Evolutionary conservation across 768 basidiomycete species (phyloP).

Genomic region (Boletus speciosus): DNA sequence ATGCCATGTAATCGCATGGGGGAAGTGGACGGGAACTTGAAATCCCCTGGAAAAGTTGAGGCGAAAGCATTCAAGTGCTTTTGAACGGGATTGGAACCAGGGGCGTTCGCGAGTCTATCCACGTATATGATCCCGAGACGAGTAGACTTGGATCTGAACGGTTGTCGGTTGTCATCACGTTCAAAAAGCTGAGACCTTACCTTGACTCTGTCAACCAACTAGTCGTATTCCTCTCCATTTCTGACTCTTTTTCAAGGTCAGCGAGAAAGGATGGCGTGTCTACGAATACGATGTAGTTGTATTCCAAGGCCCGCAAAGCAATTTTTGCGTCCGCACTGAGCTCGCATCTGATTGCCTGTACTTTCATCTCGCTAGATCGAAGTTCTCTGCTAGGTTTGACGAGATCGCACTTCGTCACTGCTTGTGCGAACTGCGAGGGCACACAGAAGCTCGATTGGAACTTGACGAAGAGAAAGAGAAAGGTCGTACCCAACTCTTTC

Average conservation of each 20-base stretch:
- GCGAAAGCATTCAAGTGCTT: slow-evolving; percentile 9
- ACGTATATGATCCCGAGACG: slow-evolving; percentile 14
- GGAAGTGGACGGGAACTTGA: neutral
- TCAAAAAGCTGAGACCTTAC: neutral
- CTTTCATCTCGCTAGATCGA: neutral
- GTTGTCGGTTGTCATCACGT: neutral
- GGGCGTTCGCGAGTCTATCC: slow-evolving; percentile 9
- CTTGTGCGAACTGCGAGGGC: slow-evolving; percentile 6
- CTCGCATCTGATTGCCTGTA: slow-evolving; percentile 13
- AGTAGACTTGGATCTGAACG: slow-evolving; percentile 8
- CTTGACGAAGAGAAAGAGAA: neutral
- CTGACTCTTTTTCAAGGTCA: neutral
- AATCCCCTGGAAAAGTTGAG: neutral
- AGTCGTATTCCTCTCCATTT: neutral
- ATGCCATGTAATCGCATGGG: slow-evolving; percentile 6
- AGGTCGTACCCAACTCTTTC: slow-evolving; percentile 18
- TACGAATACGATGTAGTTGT: slow-evolving; percentile 17
- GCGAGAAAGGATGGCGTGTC: slow-evolving; percentile 21
- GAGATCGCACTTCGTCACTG: neutral
- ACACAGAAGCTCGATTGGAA: neutral
- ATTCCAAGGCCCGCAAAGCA: neutral
- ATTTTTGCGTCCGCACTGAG: neutral
- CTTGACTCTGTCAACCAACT: slow-evolving; percentile 7
- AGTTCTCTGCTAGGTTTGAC: neutral
- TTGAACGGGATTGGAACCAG: neutral